A percentile compares a stretch with the other conserved stretches of the same genome.
These are phyloP conservation scores for Xerocomellus chrysenteron DNA, from an alignment of 768 basidiomycete genomes.

Conservation along the genomic window DNA sequence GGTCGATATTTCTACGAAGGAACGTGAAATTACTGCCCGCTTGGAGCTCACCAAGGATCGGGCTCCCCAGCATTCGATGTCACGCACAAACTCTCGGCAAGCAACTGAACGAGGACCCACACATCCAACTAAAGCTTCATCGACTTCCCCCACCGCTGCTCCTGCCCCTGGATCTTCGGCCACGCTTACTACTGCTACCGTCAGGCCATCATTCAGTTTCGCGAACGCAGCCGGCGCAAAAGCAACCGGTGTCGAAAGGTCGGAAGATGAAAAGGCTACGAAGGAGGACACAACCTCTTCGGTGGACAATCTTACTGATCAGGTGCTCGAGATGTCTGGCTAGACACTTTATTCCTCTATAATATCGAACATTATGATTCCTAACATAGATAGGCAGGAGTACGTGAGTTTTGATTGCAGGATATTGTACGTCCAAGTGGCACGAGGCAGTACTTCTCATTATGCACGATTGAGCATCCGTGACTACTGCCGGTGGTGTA, in stretches of 20 bases:
- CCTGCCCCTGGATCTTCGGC: slow-evolving; percentile 24
- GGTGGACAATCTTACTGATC: slow-evolving; percentile 13
- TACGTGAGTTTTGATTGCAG: background rate
- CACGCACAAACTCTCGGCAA: slow-evolving; percentile 47
- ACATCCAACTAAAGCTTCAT: slow-evolving; percentile 34
- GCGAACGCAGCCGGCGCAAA: slow-evolving; percentile 64
- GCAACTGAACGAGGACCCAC: slow-evolving; percentile 44
- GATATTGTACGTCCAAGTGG: background rate
- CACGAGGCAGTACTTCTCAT: background rate
- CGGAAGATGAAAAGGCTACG: slow-evolving; percentile 15
- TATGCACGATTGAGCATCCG: background rate
- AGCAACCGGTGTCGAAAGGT: slow-evolving; percentile 12
- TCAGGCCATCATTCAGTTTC: slow-evolving; percentile 78
- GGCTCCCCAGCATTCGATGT: slow-evolving; percentile 40
- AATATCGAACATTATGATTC: slow-evolving; percentile 8
- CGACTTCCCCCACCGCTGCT: slow-evolving; percentile 20
- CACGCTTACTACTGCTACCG: slow-evolving; percentile 40
- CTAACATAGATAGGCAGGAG: background rate
- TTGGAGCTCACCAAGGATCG: slow-evolving; percentile 45
- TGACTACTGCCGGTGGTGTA: slow-evolving; percentile 30
- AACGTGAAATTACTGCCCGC: slow-evolving; percentile 72
- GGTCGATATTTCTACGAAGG: slow-evolving; percentile 76
- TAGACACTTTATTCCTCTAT: slow-evolving; percentile 19
- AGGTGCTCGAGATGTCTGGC: slow-evolving; percentile 15
- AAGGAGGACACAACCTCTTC: slow-evolving; percentile 4